Evolutionary conservation across 768 basidiomycete species (phyloP), one percentile per base, ranked within the genome.

Genomic region (Suillus cothurnatus): DNA sequence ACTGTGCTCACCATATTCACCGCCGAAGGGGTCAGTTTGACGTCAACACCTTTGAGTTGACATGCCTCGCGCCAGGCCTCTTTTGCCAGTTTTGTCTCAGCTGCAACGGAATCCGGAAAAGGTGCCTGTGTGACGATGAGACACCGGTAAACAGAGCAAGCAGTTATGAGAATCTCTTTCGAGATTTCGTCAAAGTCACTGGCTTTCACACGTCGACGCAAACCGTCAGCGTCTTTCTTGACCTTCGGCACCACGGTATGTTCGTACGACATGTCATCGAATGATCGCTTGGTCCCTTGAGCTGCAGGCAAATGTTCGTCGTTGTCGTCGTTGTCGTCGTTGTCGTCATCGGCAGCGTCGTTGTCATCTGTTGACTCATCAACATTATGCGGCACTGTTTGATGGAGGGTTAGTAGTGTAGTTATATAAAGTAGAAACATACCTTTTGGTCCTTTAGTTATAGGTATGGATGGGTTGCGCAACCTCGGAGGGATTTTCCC

Each of bases 81-180:
- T 57, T 62, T 39, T 3, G 61, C 65, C 21, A 66, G 12, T 45
- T 38, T 41, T 7, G 52, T 63, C 61, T 66, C 61, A 17, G 39
- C 41, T 23, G 38, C 39, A 8, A 47, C 8, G 4, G 61, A 21
- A 17, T 72, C 70, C 4, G 74, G 75, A 55, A 71, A 77, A 15
- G 68, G 69, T 11, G 68, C 65, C 3, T 59, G 36, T 3, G 71
- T 71, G 21, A 62, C 66, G 28, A 75, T 49, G 5, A 67, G 49
- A 56, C 70, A 71, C 1, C 69, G 56, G 52, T 67, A 73, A 39
- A 64, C 17, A 0, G 52, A 57, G 14, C 50, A 66, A 17, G 76
- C 72, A 7, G 59, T 64, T 11, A 60, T 57, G n/a, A 76, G 67
- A 7, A 71, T 36, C 26, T 73, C 68, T 61, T 73, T 66, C 0